Conservation (phyloP, 768 basidiomycete species). For the Lentinula sp. region DNA sequence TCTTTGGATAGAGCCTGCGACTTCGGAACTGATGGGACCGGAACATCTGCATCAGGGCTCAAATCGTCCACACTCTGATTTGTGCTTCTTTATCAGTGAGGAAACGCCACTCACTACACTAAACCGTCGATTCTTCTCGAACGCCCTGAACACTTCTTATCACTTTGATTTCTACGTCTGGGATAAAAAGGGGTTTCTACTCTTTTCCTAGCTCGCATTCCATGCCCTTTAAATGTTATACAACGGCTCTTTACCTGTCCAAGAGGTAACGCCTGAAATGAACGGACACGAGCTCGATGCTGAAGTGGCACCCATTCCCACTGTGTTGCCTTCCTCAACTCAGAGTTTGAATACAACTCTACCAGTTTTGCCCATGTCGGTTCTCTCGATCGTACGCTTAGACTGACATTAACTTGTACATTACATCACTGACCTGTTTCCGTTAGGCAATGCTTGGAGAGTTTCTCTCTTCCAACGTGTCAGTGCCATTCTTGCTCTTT, state of each 20-base stretch:
- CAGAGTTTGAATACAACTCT: conserved; percentile 75
- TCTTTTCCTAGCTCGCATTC: no score
- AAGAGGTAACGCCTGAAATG: neutral
- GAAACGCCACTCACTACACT: no score
- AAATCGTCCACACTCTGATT: no score
- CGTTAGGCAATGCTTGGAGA: conserved; percentile 87
- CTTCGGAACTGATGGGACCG: neutral
- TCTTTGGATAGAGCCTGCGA: neutral
- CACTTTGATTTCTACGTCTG: no score
- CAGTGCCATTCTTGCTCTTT: conserved; percentile 86
- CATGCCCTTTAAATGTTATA: neutral
- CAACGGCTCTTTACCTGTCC: neutral
- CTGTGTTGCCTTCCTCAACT: conserved; percentile 53
- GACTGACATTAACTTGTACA: neutral
- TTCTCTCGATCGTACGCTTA: conserved; percentile 73
- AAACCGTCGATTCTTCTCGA: no score
- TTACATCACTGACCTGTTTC: conserved; percentile 3
- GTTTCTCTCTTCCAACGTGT: conserved; percentile 90
- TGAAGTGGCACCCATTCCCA: conserved; percentile 62
- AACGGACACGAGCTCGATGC: neutral
- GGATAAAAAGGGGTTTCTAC: no score
- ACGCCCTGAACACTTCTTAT: no score
- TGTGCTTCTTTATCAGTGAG: no score
- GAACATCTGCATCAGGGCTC: no score
- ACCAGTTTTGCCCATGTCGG: conserved; percentile 82